Evolutionary conservation across 1,139 yeast species (phyloP).

Genomic region (Taiozyma sp.): DNA sequence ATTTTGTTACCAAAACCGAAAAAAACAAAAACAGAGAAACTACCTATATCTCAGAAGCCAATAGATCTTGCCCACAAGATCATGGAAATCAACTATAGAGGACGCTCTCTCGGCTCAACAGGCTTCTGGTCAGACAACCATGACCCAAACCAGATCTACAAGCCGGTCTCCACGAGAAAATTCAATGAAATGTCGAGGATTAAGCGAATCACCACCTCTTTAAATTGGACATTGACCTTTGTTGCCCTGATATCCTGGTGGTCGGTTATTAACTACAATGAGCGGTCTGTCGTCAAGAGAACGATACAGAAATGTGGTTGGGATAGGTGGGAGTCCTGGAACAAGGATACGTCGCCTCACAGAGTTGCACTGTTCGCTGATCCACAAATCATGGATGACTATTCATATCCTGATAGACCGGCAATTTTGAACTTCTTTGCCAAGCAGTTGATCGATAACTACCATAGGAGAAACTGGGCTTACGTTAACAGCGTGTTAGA

Average conservation of each 20-base stretch:
- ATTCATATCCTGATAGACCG: conserved; percentile 60
- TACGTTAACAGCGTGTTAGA: conserved; percentile 51
- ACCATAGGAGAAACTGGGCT: conserved; percentile 72
- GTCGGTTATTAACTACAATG: conserved; percentile 49
- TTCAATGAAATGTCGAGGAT: not conserved
- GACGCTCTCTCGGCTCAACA: conserved; percentile 2
- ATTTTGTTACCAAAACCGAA: too few relatives aligned
- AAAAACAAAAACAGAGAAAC: not conserved
- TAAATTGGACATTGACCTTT: conserved; percentile 7
- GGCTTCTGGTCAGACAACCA: not conserved
- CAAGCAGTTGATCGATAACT: conserved; percentile 53
- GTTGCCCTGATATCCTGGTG: conserved; percentile 35
- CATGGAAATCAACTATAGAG: conserved; percentile 11
- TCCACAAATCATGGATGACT: conserved; percentile 83
- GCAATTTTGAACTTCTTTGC: conserved; percentile 40
- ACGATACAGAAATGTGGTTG: conserved; percentile 53
- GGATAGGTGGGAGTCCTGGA: conserved; percentile 60
- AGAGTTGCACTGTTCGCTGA: conserved; percentile 78
- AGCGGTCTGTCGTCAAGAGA: conserved; percentile 47
- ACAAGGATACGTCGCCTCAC: conserved; percentile 36
- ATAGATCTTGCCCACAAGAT: not conserved
- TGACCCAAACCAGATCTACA: not conserved
- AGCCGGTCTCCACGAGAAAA: conserved; percentile 1
- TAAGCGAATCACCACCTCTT: not conserved
- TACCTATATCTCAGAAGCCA: not conserved